Base-by-base conservation (phyloP, 768 basidiomycete species). In the Xanthoconium stramineum region DNA sequence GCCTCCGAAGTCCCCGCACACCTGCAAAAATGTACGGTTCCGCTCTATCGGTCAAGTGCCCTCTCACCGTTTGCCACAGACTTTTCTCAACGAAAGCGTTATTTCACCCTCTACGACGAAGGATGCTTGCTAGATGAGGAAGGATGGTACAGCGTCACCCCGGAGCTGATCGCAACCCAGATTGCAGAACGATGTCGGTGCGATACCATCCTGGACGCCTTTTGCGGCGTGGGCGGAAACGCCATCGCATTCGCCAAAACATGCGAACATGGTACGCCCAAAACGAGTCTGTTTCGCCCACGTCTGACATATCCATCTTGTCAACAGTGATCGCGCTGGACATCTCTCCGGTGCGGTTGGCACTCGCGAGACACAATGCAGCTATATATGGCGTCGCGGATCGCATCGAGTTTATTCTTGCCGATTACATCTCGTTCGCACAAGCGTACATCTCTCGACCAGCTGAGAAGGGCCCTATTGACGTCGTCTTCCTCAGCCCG, bases 81-180 rank as follows among this genome's bases (percentile, higher is more conserved):
- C 69, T 98, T 89, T 66, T 80, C 80, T 6, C 96, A 98, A 69
- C 79, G 96, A 33, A 79, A 83, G 52, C 83, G 92, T 1, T 86
- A 83, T 61, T 94, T 98, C 69, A 89, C 89, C 1, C 73, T 83
- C 32, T 94, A 93, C 62, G 81, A 85, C 28, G 71, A 84, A 17
- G 94, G 94, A 1, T 92, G 94, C 67, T 77, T 97, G 3, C 75
- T 98, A 12, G 97, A 98, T 60, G 84, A 90, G 61, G 93, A 96
- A 69, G 96, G 96, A n/a, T 98, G 95, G 96, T 98, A 89, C 73
- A 94, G 90, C 58, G 88, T 98, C 56, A 99, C 97, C 0, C 96
- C 97, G 0, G 94, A 98, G 65, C 80, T 79, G 38, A 84, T 99
- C n/a, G 97, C 95, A 9, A 73, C 83, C 57, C 94, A 93, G 69